phyloP scores from a whole-genome alignment of 441 rosid species.

The Gossypium lobatum region DNA sequence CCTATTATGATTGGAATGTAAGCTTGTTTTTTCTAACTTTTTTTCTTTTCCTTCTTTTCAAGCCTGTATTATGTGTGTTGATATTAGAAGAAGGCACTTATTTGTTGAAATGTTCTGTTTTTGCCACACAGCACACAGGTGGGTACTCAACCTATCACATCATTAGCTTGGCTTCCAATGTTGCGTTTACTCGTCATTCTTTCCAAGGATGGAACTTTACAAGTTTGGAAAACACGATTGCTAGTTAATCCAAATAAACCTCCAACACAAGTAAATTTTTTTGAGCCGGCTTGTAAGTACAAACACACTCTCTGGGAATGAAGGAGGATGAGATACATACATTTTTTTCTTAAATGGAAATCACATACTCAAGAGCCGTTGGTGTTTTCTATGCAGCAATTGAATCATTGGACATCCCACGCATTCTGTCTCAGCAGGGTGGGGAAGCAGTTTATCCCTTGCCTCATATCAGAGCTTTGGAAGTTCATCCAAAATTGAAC shows the following conservation, averaged over 20 bases:
- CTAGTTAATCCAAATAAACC: constrained; percentile 88
- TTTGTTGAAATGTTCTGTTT: not conserved
- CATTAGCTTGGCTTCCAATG: constrained; percentile 88
- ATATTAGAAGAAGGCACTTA: not conserved
- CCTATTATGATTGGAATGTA: constrained; percentile 98
- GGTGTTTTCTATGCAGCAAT: constrained; percentile 57
- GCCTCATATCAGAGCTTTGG: constrained; percentile 75
- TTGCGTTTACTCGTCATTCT: constrained; percentile 81
- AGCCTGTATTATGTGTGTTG: not conserved
- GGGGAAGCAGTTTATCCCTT: constrained; percentile 97
- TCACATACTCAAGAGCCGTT: not conserved
- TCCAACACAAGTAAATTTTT: constrained; percentile 89
- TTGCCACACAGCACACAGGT: constrained; percentile 65
- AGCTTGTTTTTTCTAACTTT: constrained; percentile 19
- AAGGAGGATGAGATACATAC: not conserved
- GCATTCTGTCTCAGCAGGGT: constrained; percentile 88
- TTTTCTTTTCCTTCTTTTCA: constrained; percentile 5
- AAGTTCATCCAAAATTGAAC: constrained; percentile 93
- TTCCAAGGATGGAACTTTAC: constrained; percentile 90
- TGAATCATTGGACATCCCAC: constrained; percentile 86
- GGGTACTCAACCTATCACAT: constrained; percentile 90
- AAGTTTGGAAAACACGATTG: constrained; percentile 90
- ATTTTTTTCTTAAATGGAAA: not conserved
- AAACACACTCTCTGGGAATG: not conserved
- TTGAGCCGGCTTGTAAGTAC: constrained; percentile 83